These are phyloP conservation scores for Globisporangium parvum DNA, from an alignment of 352 stramenopile species.

Conservation along the genomic window DNA sequence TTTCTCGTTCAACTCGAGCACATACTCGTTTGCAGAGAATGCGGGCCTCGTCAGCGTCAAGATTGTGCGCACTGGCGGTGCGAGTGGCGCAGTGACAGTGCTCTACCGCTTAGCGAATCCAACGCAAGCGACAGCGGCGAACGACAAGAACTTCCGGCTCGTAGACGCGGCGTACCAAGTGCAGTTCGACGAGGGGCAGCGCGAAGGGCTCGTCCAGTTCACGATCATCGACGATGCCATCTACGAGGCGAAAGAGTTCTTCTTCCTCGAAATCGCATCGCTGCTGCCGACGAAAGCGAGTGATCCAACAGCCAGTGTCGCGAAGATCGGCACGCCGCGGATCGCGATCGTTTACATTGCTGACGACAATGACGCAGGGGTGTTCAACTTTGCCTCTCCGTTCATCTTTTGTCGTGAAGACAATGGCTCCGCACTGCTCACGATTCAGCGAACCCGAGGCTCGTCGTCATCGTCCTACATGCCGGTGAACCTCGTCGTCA, in stretches of 20 bases:
- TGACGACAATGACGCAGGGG: conserved; percentile 54
- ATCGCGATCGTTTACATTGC: conserved; percentile 39
- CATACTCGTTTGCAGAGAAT: conserved; percentile 47
- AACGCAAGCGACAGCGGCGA: conserved; percentile 39
- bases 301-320: conserved; percentile 25
- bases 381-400: conserved; percentile 50
- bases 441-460: conserved; percentile 37
- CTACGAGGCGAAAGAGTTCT: conserved; percentile 63
- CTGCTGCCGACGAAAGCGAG: conserved; percentile 26
- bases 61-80: conserved; percentile 35
- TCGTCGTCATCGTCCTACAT: conserved; percentile 58
- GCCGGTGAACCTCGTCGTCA: conserved; percentile 41
- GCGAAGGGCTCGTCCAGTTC: conserved; percentile 36
- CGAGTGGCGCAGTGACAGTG: conserved; percentile 31
- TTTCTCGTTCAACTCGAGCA: conserved; percentile 49
- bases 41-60: conserved; percentile 35
- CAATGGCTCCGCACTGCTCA: conserved; percentile 49
- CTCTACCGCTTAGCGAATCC: conserved; percentile 42
- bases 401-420: conserved; percentile 65
- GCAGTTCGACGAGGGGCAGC: conserved; percentile 44
- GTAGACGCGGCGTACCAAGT: conserved; percentile 28
- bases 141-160: conserved; percentile 59
- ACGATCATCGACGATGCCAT: conserved; percentile 50
- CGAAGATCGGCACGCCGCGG: conserved; percentile 24
- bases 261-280: conserved; percentile 46